Base-by-base conservation (phyloP, 2,329 filamentous ascomycete genomes). In the Venturia pyrina region DNA sequence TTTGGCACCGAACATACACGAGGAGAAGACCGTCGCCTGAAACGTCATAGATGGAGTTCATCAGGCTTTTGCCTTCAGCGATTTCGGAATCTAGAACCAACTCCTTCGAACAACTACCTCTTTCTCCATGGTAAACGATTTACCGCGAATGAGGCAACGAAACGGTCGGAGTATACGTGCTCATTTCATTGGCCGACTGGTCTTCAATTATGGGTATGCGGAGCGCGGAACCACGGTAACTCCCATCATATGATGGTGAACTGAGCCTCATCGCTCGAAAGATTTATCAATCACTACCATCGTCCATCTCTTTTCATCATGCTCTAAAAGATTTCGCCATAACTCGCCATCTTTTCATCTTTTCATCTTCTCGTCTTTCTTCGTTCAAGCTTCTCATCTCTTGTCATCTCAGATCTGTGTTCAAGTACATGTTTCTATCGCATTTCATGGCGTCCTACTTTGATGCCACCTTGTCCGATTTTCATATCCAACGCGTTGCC, bases 1-100 rank as follows among this genome's bases (percentile, higher is more conserved):
- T 81, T 67, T 86, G 84, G 83, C 13, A 74, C 1, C 72, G 67
- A 53, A 4, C 70, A n/a, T 75, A 73, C 73, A 70, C 67, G 41
- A 73, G 68, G 40, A 28, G 24, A 13, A 65, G 17, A 17, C 11
- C 5, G 28, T 56, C 50, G 24, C 4, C 53, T 17, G n/a, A 57
- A 57, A 57, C 53, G 32, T 37, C 53, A 57, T 57, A 34, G 53
- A 57, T 37, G 28, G 53, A 7, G 17, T 34, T 37, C 53, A 34
- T 28, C 48, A 28, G 48, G 48, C 21, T 28, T 50, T 19, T 15
- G 2, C 21, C 10, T 21, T 5, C 21, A 53, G 48, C 21, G 21
- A 28, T 28, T 5, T 53, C 21, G 21, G 21, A 53, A 53, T 53
- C 48, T 53, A 53, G 48, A 53, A 21, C 24, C 21, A 28, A 10